These are phyloP conservation scores for Nannochloropsis granulata DNA, from an alignment of 108 stramenopile species.

Conservation along the genomic window DNA sequence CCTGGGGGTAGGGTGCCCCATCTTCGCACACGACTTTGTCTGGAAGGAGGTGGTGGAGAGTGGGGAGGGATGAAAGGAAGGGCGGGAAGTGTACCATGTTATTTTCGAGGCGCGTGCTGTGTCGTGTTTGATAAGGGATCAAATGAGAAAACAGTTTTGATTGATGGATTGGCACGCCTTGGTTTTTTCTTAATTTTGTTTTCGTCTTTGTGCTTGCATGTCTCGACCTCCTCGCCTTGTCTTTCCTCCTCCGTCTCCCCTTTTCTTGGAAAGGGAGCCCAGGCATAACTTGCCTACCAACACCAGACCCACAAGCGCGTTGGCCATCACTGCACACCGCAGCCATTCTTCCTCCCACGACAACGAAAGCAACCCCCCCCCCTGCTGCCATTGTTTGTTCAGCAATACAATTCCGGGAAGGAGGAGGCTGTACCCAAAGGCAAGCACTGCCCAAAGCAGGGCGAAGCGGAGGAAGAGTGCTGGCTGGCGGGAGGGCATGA, in stretches of 20 bases:
- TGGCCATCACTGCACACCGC: background rate
- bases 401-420: background rate
- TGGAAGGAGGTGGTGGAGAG: background rate
- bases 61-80: background rate
- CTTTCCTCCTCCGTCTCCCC: background rate
- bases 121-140: too few species aligned
- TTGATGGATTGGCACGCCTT: background rate
- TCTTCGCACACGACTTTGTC: background rate
- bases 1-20: too few species aligned
- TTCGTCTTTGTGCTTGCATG: background rate
- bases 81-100: background rate
- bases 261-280: background rate
- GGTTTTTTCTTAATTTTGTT: background rate
- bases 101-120: too few species aligned
- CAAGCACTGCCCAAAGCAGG: background rate
- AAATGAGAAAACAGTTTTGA: background rate
- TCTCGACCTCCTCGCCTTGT: background rate
- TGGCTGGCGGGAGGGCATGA: background rate
- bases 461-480: background rate
- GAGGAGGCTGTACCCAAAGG: background rate
- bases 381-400: background rate
- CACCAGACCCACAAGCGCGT: background rate
- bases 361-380: too few species aligned
- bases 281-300: background rate
- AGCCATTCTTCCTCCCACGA: background rate